These are phyloP conservation scores for Encephalitozoon romaleae DNA, from an alignment of 371 early-diverging fungal species.

Conservation along the genomic window DNA sequence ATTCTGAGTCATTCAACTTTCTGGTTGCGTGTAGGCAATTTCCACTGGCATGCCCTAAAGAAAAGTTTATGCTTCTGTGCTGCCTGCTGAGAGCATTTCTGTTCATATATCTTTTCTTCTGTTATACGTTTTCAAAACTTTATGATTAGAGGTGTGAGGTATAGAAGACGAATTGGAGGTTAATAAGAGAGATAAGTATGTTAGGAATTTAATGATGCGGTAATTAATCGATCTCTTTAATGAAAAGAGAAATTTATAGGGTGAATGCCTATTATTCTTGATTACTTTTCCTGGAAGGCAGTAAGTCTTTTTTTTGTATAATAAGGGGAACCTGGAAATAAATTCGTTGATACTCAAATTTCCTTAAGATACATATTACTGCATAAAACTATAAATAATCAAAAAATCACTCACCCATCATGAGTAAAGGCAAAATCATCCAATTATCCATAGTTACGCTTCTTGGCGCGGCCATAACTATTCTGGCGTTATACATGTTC, in stretches of 20 bases:
- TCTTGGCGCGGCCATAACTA: not conserved
- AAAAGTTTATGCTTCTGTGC: not conserved
- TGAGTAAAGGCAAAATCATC: not conserved
- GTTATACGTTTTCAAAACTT: not conserved
- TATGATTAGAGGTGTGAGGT: not conserved
- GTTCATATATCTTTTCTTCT: not conserved
- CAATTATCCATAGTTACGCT: not conserved
- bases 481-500: not conserved
- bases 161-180: not conserved
- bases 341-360: not conserved
- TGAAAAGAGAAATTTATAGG: too few species aligned
- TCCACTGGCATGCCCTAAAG: not conserved
- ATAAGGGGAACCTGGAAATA: not conserved
- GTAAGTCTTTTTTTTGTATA: not conserved
- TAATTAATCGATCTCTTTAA: too few species aligned
- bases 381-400: not conserved
- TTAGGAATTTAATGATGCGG: too few species aligned
- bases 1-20: not conserved
- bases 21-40: conserved; percentile 2
- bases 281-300: not conserved
- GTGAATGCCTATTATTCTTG: not conserved
- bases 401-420: not conserved
- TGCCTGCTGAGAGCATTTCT: not conserved
- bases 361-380: not conserved
- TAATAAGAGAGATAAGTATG: not conserved